Conservation (phyloP, 75 land plant genomes). For the Chamaecyparis obtusa region DNA sequence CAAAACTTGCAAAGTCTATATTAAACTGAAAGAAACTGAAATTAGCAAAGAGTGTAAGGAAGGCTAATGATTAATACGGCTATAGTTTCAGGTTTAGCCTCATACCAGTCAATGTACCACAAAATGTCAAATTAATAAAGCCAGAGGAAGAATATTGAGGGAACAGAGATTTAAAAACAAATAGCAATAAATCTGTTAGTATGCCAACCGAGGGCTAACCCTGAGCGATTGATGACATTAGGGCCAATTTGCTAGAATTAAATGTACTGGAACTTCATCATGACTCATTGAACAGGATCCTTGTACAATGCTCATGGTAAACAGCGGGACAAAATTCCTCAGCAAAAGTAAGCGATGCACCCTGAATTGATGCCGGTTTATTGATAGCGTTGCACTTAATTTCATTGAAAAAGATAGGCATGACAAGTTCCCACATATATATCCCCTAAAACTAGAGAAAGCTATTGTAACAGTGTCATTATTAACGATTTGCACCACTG, state of each 20-base stretch:
- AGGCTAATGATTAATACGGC: not conserved
- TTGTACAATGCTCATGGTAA: not conserved
- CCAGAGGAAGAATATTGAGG: not conserved
- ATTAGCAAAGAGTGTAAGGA: not conserved
- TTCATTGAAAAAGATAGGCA: not conserved
- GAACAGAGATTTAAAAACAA: not conserved
- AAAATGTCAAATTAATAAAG: not conserved
- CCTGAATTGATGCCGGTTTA: not conserved
- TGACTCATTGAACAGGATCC: too few species aligned
- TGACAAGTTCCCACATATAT: not conserved
- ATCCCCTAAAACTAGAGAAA: not conserved
- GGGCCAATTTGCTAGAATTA: not conserved
- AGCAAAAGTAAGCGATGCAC: not conserved
- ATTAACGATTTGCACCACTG: not conserved
- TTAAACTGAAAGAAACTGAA: not conserved
- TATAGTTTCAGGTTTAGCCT: not conserved
- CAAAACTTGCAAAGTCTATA: not conserved
- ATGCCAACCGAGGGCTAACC: not conserved
- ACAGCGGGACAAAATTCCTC: not conserved
- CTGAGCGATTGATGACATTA: not conserved
- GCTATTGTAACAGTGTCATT: not conserved
- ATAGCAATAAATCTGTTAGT: not conserved
- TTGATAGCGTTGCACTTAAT: not conserved
- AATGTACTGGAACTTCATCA: too few species aligned
- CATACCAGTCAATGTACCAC: not conserved